Base-by-base conservation (phyloP, 1,139 yeast genomes). In the Schwanniomyces etchellsii region DNA sequence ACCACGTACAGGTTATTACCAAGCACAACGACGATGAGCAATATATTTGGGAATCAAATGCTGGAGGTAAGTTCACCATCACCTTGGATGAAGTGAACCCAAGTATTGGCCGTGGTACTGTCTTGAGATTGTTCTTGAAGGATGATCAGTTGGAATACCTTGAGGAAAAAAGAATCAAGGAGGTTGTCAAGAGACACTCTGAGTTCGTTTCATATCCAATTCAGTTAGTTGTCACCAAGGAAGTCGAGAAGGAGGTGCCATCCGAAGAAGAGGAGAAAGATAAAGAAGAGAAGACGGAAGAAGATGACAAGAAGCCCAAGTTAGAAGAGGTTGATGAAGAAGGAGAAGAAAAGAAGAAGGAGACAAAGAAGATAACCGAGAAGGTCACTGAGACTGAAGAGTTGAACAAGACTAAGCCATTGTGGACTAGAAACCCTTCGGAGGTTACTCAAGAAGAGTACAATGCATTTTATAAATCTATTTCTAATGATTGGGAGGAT, bases 401-500 rank as follows among this genome's bases (percentile, higher is more conserved):
- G 69, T 83, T 93, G 59, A 93, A 93, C 84, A 93, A 91, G 77
- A 86, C 95, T 50, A 93, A 93, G 75, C 99, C 99, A 46, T 74
- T 93, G 60, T 93, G 99, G 99, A 91, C 98, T 50, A 86, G 98
- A 78, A 84, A 81, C 75, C 98, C 99, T 62, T 70, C 93, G 51
- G 99, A 93, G 44, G 95, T 93, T 50, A 78, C 96, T 48, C 93
- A 88, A 74, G 98, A 93, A 47, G 99, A 93, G 72, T 93, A 93
- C 77, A 91, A 93, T 58, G 94, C 97, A 42, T 93, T 93, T 84
- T 93, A 93, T 84, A 93, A 93, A 77, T 86, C 97, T 33, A 91
- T 93, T 57, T 89, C 98, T 36, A 93, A 93, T 70, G 99, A 93
- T 69, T 93, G 98, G 98, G 98, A 91, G 74, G 98, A 91, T 64